Evolutionary conservation across 2,329 filamentous ascomycete species (phyloP), one percentile per base, ranked within the genome.

Genomic region (Penicillium sp.): DNA sequence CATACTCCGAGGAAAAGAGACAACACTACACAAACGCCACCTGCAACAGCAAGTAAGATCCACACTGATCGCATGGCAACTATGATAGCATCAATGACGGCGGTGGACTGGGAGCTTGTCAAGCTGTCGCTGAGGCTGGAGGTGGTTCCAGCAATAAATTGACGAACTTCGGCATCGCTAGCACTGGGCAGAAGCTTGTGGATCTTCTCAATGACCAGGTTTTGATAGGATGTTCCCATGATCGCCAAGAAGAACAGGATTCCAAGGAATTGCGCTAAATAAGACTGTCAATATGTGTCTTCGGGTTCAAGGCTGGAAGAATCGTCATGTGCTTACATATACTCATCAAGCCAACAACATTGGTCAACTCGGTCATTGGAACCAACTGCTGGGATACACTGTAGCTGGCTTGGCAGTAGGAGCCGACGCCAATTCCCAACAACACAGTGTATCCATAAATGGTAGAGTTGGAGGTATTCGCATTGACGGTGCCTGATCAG

Each of bases 401-500:
- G 19, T 39, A 57, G 24, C 46, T 21, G 9, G 50, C 54, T 16
- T 49, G 49, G 9, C 24, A 35, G n/a, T 50, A 54, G 26, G 45
- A 42, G 21, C 61, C 62, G 27, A 52, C 45, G 10, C 65, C 67
- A 8, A 66, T 52, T 10, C 52, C 56, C 8, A 58, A 24, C 2
- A 58, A 11, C 11, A 55, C 14, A 8, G 39, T 24, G n/a, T 49
- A 46, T n/a, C 52, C 56, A n/a, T 58, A 58, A 5, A 58, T 37
- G 3, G 35, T 46, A 11, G 37, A 42, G 6, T 43, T 22, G 14
- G 52, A 26, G 16, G 52, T 58, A 49, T 58, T 24, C 4, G 48
- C 22, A 22, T 55, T 21, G 10, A 55, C n/a, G 29, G 43, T 45
- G 24, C 43, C 43, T 45, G 43, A 27, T 45, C 21, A 26, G 16